phyloP scores from a whole-genome alignment of 345 rosid species.

The Eucalyptus pauciflora region DNA sequence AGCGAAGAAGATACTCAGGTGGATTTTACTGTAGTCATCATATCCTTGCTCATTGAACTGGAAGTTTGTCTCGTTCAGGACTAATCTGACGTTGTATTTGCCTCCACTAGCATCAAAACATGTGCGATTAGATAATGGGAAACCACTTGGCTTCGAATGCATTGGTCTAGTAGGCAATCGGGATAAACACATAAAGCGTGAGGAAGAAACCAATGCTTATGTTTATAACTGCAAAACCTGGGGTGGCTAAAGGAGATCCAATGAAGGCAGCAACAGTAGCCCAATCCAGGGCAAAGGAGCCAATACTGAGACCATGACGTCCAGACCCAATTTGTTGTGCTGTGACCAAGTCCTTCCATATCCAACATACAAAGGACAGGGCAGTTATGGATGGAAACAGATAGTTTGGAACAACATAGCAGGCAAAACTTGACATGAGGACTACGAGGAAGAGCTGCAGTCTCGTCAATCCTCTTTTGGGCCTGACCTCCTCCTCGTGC shows the following conservation, averaged over 20 bases:
- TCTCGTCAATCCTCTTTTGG: conserved; percentile 24
- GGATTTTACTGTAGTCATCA: conserved; percentile 20
- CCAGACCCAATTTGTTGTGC: conserved; percentile 27
- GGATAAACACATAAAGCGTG: conserved; percentile 4
- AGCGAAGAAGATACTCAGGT: conserved; percentile 18
- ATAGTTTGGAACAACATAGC: conserved; percentile 31
- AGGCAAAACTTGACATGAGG: conserved; percentile 28
- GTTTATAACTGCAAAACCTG: conserved; percentile 17
- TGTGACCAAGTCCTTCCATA: conserved; percentile 25
- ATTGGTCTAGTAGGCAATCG: conserved; percentile 15
- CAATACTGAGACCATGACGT: conserved; percentile 18
- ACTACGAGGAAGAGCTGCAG: conserved; percentile 42
- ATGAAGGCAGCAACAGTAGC: conserved; percentile 15
- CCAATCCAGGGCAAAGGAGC: conserved; percentile 29
- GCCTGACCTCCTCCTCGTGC: conserved; percentile 29
- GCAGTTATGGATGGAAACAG: conserved; percentile 24
- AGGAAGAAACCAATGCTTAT: conserved; percentile 6
- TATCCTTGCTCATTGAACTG: conserved; percentile 14
- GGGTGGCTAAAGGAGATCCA: conserved; percentile 22
- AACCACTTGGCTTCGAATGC: conserved; percentile 26
- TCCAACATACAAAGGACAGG: conserved; percentile 31
- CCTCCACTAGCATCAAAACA: conserved; percentile 11
- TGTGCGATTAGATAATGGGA: conserved; percentile 21
- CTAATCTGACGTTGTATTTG: conserved; percentile 6
- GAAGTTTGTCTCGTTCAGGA: conserved; percentile 15